Evolutionary conservation across 2,329 filamentous ascomycete species (phyloP).

Genomic region (Triangularia setosa): DNA sequence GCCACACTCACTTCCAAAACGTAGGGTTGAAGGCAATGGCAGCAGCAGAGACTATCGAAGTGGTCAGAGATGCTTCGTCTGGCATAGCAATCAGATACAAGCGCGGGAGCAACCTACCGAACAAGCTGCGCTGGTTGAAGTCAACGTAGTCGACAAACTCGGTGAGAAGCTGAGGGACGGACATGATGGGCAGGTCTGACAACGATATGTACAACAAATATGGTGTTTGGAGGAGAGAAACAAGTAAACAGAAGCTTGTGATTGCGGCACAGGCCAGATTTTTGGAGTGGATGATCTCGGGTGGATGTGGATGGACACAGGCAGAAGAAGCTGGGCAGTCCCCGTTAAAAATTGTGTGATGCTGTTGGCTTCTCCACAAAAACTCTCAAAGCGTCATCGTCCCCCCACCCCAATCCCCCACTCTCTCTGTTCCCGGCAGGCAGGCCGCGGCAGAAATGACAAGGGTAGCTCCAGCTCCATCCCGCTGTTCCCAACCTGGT

Average conservation of each 20-base stretch:
- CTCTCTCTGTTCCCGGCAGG: neutral
- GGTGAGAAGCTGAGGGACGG: conserved; percentile 25
- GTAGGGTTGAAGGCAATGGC: conserved; percentile 93
- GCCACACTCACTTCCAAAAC: conserved; percentile 95
- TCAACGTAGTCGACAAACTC: conserved; percentile 56
- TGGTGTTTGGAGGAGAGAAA: neutral
- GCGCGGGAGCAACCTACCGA: conserved; percentile 47
- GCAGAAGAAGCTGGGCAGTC: neutral
- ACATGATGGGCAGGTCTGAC: conserved; percentile 33
- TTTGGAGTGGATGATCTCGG: neutral
- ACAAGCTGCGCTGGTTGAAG: conserved; percentile 57
- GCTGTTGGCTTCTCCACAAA: neutral
- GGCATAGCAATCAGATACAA: conserved; percentile 1
- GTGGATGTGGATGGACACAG: neutral
- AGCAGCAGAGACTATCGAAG: conserved; percentile 64
- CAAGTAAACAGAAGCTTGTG: neutral
- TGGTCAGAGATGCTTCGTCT: conserved; percentile 20
- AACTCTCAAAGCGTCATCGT: neutral
- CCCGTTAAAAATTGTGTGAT: neutral
- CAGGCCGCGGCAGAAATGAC: neutral
- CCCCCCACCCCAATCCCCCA: neutral
- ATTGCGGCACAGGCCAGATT: neutral
- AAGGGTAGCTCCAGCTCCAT: neutral
- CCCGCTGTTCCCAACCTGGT: neutral
- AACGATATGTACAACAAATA: neutral